A percentile compares a stretch with the other conserved stretches of the same genome.
These are phyloP conservation scores for Rhodomyrtus psidioides DNA, from an alignment of 441 rosid genomes.

Conservation along the genomic window DNA sequence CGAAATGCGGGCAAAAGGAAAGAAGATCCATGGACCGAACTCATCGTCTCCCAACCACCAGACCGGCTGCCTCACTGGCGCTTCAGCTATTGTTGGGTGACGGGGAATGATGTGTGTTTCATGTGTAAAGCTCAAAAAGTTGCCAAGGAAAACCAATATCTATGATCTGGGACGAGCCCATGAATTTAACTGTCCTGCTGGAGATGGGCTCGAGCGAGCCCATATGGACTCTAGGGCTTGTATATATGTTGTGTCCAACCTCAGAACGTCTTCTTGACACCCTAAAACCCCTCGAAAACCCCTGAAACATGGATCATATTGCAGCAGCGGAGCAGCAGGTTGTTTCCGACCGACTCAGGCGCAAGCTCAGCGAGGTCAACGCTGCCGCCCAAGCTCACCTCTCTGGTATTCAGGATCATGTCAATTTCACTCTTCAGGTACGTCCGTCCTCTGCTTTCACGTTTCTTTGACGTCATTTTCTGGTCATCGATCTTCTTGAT, in stretches of 20 bases:
- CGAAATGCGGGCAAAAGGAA: no score
- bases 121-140: background rate
- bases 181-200: background rate
- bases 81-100: background rate
- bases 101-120: background rate
- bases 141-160: no score
- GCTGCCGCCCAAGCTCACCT: slow-evolving; percentile 61
- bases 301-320: slow-evolving; percentile 35
- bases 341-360: slow-evolving; percentile 59
- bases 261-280: background rate
- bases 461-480: background rate
- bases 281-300: background rate
- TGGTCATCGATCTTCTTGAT: background rate
- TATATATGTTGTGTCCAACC: background rate
- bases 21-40: no score
- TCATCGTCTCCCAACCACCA: background rate
- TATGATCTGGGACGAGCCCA: no score
- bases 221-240: background rate
- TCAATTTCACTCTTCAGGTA: slow-evolving; percentile 92
- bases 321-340: slow-evolving; percentile 58
- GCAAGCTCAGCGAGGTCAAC: slow-evolving; percentile 60
- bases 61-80: background rate
- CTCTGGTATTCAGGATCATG: slow-evolving; percentile 69
- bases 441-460: background rate
- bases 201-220: background rate